phyloP scores from a whole-genome alignment of 371 early-diverging fungal genomes.

The Coemansia sp. region DNA sequence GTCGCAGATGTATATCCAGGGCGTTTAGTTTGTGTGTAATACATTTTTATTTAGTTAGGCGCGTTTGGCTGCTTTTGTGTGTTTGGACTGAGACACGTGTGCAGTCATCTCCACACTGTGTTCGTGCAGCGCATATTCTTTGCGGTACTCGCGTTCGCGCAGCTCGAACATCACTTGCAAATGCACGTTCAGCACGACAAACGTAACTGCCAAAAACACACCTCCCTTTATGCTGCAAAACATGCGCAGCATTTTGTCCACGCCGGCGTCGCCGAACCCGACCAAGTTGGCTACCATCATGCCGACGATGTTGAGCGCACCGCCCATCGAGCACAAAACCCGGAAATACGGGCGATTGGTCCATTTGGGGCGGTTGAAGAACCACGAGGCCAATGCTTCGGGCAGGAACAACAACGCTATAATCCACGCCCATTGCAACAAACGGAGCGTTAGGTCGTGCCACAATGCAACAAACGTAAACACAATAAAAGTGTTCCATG shows the following conservation, averaged over 20 bases:
- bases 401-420: conserved; percentile 83
- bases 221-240: conserved; percentile 52
- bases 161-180: conserved; percentile 87
- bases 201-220: conserved; percentile 57
- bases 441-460: conserved; percentile 86
- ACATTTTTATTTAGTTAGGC: no score
- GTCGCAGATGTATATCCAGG: conserved; percentile 18
- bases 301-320: conserved; percentile 79
- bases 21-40: neutral
- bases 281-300: conserved; percentile 96
- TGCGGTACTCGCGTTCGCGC: conserved; percentile 63
- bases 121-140: conserved; percentile 14
- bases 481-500: conserved; percentile 72
- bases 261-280: conserved; percentile 91
- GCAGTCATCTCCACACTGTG: neutral
- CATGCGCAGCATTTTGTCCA: conserved; percentile 61
- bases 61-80: no score
- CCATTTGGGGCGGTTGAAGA: conserved; percentile 56
- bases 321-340: conserved; percentile 79
- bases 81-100: no score
- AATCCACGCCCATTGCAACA: conserved; percentile 93
- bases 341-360: conserved; percentile 66
- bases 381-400: conserved; percentile 66
- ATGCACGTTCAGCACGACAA: conserved; percentile 63
- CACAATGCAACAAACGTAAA: conserved; percentile 96